Evolutionary conservation across 1,139 yeast species (phyloP), one percentile per base, ranked within the genome.

Genomic region (Kurtzmaniella quercitrusa): DNA sequence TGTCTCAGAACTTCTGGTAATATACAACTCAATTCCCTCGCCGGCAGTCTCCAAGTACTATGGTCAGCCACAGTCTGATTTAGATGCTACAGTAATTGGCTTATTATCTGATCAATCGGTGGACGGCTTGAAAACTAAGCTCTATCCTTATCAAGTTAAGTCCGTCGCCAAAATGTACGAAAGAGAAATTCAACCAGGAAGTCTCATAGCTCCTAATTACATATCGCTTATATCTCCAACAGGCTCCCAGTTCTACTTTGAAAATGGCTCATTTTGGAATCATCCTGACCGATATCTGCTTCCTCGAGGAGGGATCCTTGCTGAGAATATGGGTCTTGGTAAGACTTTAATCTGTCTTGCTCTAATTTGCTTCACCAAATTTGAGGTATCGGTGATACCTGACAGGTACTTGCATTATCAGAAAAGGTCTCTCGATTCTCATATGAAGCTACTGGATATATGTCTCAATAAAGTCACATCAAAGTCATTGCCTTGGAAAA

Each of bases 281-380:
- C 47, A 55, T 2, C 80, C 85, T 0, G 73, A 68, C 19, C 48
- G 60, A 2, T 77, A 70, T 52, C 50, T 54, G 17, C 62, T 78
- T 3, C 82, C 86, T 0, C 60, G 74, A 49, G 90, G 90, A 14
- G 91, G 90, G 0, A 81, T 84, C 2, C 61, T 84, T 11, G 88
- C 88, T 0, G 91, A 84, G 51, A 82, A 82, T 72, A 84, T 84
- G 90, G 91, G 90, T 0, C 61, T 82, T 15, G 91, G 91, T 0
- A 84, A 84, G 55, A 83, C 90, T 0, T 66, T 81, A 38, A 83
- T 84, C 3, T 82, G 88, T 51, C 59, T 84, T 16, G 80, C 85
- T 7, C 63, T 84, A 40, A 70, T 83, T 0, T 75, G 84, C 50
- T 55, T 75, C 8, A 77, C 89, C 0, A 78, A 74, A 49, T 65